Evolutionary conservation across 345 rosid genomes (phyloP).

Genomic region (Nephelium lappaceum): DNA sequence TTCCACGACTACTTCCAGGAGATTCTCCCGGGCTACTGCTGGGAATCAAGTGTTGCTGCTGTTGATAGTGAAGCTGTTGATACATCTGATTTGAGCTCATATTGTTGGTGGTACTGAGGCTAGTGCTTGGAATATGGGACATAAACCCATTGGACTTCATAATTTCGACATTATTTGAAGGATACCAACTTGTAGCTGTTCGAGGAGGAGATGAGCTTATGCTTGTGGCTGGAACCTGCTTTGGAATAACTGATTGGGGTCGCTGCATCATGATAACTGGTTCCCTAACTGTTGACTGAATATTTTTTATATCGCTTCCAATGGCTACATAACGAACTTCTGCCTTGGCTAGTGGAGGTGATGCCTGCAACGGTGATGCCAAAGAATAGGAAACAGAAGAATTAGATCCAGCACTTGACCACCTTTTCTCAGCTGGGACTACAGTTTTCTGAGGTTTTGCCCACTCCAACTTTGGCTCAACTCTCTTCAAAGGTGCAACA

Average conservation of each 20-base stretch:
- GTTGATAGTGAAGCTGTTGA: constrained; percentile 60
- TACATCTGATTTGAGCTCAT: constrained; percentile 51
- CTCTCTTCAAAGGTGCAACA: constrained; percentile 57
- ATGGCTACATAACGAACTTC: constrained; percentile 51
- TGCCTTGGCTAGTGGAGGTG: constrained; percentile 48
- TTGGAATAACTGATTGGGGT: constrained; percentile 57
- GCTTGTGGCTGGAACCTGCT: constrained; percentile 48
- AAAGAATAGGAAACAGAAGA: constrained; percentile 53
- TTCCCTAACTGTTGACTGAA: constrained; percentile 57
- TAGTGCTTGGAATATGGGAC: constrained; percentile 44
- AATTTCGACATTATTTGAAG: constrained; percentile 48
- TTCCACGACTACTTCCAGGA: constrained; percentile 47
- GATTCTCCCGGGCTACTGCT: constrained; percentile 48
- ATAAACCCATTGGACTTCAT: constrained; percentile 59
- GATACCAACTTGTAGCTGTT: constrained; percentile 55
- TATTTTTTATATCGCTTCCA: constrained; percentile 57
- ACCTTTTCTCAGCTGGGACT: constrained; percentile 53
- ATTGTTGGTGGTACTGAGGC: constrained; percentile 42
- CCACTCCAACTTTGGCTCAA: constrained; percentile 63
- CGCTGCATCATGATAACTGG: constrained; percentile 73
- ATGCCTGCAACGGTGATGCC: constrained; percentile 57
- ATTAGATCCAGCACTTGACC: constrained; percentile 51
- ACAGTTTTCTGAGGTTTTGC: constrained; percentile 59
- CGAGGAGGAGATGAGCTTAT: constrained; percentile 56
- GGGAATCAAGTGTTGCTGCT: constrained; percentile 52